Conservation (phyloP, 768 basidiomycete genomes). For the Neoboletus brunneissimus region DNA sequence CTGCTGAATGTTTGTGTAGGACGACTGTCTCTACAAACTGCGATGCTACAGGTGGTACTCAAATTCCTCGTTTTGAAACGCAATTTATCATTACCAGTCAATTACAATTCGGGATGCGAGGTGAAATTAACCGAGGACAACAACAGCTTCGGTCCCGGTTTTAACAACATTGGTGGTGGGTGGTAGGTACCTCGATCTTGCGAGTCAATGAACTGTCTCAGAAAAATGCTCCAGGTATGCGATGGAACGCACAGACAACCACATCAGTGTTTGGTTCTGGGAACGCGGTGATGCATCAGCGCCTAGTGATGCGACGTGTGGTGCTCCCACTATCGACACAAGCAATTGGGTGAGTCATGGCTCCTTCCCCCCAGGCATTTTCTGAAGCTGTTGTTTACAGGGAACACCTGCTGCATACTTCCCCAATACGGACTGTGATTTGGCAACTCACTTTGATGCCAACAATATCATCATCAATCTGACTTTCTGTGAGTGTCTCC, state of each 20-base stretch:
- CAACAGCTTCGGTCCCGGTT: slow-evolving; percentile 29
- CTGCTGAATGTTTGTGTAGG: slow-evolving; percentile 9
- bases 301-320: slow-evolving; percentile 33
- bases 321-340: slow-evolving; percentile 18
- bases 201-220: background rate
- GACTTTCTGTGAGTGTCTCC: slow-evolving; percentile 29
- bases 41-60: slow-evolving; percentile 13
- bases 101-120: slow-evolving; percentile 40
- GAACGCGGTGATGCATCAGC: slow-evolving; percentile 29
- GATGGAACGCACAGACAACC: slow-evolving; percentile 33
- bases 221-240: slow-evolving; percentile 32
- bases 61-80: background rate
- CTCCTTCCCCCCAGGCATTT: background rate
- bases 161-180: slow-evolving; percentile 38
- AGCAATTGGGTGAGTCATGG: slow-evolving; percentile 21
- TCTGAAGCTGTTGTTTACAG: slow-evolving; percentile 6
- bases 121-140: slow-evolving; percentile 23
- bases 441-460: slow-evolving; percentile 35
- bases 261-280: slow-evolving; percentile 44
- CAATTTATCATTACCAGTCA: slow-evolving; percentile 12
- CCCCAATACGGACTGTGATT: slow-evolving; percentile 40
- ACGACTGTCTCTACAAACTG: slow-evolving; percentile 23
- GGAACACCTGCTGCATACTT: slow-evolving; percentile 36
- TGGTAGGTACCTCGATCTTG: slow-evolving; percentile 24
- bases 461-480: slow-evolving; percentile 36